Evolutionary conservation across 305 asterid species (phyloP).

Genomic region (Plantago coronopus): DNA sequence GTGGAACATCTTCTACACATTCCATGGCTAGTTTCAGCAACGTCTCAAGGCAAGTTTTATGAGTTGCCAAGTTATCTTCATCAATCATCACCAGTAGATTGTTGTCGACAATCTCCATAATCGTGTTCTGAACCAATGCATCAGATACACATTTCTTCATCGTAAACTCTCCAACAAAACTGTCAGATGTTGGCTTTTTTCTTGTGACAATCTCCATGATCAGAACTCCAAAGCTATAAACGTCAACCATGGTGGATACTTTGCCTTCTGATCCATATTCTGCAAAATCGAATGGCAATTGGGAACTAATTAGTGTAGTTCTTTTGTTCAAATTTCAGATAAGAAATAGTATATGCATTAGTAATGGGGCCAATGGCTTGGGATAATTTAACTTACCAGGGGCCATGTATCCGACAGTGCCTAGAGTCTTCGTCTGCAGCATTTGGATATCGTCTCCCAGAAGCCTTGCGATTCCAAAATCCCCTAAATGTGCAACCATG

Average conservation of each 20-base stretch:
- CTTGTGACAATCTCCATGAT: slow-evolving; percentile 35
- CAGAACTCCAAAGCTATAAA: slow-evolving; percentile 31
- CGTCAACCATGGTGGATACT: slow-evolving; percentile 24
- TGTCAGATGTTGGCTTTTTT: slow-evolving; percentile 34
- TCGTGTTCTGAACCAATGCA: not conserved
- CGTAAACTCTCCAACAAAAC: slow-evolving; percentile 24
- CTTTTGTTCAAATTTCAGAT: not conserved
- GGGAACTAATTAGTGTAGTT: no score
- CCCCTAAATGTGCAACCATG: slow-evolving; percentile 33
- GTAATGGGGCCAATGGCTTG: no score
- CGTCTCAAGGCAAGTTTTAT: not conserved
- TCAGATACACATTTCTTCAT: slow-evolving; percentile 21
- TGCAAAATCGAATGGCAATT: not conserved
- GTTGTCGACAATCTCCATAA: not conserved
- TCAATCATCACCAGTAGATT: not conserved
- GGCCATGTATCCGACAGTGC: slow-evolving; percentile 19
- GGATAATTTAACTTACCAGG: slow-evolving; percentile 28
- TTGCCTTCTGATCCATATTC: slow-evolving; percentile 30
- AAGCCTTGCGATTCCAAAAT: slow-evolving; percentile 39
- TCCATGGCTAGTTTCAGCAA: not conserved
- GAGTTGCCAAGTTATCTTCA: not conserved
- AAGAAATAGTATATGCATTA: not conserved
- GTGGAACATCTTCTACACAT: not conserved
- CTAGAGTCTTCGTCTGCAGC: slow-evolving; percentile 32
- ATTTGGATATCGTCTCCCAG: slow-evolving; percentile 15